A percentile compares a stretch with the other conserved stretches of the same genome.
These are phyloP conservation scores for Malassezia vespertilionis DNA, from an alignment of 1,284 basidiomycete species.

Conservation along the genomic window DNA sequence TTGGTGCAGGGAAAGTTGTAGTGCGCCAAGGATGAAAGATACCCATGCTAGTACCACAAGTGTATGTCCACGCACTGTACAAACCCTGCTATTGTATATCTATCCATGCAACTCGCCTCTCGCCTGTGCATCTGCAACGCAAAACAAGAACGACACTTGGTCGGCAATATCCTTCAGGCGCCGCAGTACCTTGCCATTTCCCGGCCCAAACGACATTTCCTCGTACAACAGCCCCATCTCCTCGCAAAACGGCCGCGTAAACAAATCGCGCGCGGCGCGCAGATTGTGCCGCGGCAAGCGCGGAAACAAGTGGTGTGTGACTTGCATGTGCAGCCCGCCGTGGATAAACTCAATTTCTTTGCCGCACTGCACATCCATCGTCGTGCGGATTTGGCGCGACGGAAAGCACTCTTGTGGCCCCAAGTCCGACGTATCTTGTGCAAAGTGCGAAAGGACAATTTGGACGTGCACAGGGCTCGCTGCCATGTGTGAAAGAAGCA, in stretches of 20 bases:
- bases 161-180: conserved; percentile 68
- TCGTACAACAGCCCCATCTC: conserved; percentile 56
- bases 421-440: conserved; percentile 82
- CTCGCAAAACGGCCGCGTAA: conserved; percentile 71
- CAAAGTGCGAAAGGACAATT: conserved; percentile 97
- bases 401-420: conserved; percentile 84
- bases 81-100: no score
- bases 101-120: conserved; percentile 39
- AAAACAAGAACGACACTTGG: conserved; percentile 57
- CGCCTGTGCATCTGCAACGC: conserved; percentile 56
- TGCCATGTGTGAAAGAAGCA: conserved; percentile 66
- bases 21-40: no score
- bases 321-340: conserved; percentile 85
- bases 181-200: conserved; percentile 67
- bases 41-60: no score
- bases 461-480: conserved; percentile 63
- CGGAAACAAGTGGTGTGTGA: conserved; percentile 93
- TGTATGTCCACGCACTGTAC: no score
- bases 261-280: conserved; percentile 59
- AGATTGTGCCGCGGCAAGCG: conserved; percentile 89
- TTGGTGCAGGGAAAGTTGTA: background rate
- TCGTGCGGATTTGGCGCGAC: conserved; percentile 85
- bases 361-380: conserved; percentile 84
- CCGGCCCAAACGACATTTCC: conserved; percentile 76
- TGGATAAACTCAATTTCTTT: conserved; percentile 75